Percentiles rank a stretch among this genome's conserved stretches.
Evolutionary conservation across 2,329 filamentous ascomycete genomes (phyloP).

Genomic region (Fusarium equiseti): DNA sequence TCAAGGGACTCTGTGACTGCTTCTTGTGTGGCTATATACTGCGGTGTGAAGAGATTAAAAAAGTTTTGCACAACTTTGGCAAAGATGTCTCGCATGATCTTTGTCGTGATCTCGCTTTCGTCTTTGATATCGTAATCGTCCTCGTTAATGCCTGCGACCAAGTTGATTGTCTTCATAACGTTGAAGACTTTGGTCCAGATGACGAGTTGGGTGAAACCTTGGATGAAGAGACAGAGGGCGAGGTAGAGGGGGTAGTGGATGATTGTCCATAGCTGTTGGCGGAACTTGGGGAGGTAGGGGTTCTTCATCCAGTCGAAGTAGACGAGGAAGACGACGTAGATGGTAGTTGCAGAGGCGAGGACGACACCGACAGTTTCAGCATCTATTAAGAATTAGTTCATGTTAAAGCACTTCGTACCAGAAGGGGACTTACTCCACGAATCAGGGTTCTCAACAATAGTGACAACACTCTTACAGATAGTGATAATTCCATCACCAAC

Average conservation of each 20-base stretch:
- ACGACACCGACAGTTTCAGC: constrained; percentile 56
- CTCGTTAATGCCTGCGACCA: constrained; percentile 21
- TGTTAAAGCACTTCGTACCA: not conserved
- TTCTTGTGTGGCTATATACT: constrained; percentile 34
- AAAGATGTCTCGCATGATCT: constrained; percentile 26
- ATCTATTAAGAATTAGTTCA: constrained; percentile 45
- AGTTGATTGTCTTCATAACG: constrained; percentile 40
- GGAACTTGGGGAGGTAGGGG: constrained; percentile 66
- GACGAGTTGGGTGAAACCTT: constrained; percentile 70
- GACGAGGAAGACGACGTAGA: constrained; percentile 61
- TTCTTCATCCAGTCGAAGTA: constrained; percentile 75
- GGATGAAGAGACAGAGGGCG: constrained; percentile 71
- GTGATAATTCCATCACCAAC: constrained; percentile 75
- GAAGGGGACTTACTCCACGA: constrained; percentile 53
- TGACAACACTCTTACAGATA: constrained; percentile 65
- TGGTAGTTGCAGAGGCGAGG: constrained; percentile 54
- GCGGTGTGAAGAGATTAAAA: constrained; percentile 47
- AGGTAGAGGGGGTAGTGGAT: constrained; percentile 74
- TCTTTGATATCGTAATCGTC: constrained; percentile 8
- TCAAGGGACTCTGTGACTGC: constrained; percentile 43
- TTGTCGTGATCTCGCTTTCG: constrained; percentile 39
- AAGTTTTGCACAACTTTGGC: constrained; percentile 35
- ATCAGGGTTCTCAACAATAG: constrained; percentile 58
- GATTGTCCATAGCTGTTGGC: constrained; percentile 69
- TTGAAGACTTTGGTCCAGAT: constrained; percentile 58